Evolutionary conservation across 805 yeast species (phyloP).

Genomic region (Kockiozyma suomiensis): DNA sequence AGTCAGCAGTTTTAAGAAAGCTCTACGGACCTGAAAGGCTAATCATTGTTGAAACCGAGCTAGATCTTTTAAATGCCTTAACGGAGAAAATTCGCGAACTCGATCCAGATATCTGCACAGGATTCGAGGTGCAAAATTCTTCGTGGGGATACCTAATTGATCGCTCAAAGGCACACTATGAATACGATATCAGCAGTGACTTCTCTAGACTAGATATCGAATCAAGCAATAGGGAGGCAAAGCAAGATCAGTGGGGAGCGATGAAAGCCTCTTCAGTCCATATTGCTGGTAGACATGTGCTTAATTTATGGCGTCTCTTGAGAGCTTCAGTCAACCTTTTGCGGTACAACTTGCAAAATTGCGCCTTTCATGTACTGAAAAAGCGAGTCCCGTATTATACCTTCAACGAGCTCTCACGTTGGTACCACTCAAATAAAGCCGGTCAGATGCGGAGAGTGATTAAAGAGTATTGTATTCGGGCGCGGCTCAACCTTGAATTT

Average conservation of each 20-base stretch:
- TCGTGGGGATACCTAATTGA: conserved; percentile 93
- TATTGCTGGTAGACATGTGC: conserved; percentile 77
- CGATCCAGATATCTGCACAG: conserved; percentile 88
- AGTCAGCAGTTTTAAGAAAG: not conserved
- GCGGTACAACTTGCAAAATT: conserved; percentile 75
- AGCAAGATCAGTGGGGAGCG: conserved; percentile 71
- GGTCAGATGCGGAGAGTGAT: conserved; percentile 45
- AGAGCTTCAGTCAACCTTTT: conserved; percentile 63
- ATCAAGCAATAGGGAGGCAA: conserved; percentile 42
- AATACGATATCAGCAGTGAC: conserved; percentile 57
- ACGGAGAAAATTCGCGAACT: conserved; percentile 57
- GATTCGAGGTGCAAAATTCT: conserved; percentile 74
- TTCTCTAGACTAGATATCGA: conserved; percentile 64
- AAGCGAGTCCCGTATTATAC: conserved; percentile 66
- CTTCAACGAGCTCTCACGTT: conserved; percentile 51
- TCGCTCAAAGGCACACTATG: conserved; percentile 49
- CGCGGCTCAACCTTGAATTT: conserved; percentile 51
- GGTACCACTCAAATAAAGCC: conserved; percentile 44
- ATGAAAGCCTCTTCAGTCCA: conserved; percentile 70
- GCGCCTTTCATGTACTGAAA: conserved; percentile 68
- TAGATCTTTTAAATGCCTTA: conserved; percentile 58
- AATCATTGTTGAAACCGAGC: conserved; percentile 56
- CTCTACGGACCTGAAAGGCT: conserved; percentile 45
- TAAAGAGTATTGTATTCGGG: conserved; percentile 52
- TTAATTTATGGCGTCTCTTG: conserved; percentile 83